phyloP scores from a whole-genome alignment of 208 protist genomes.

The Leishmania tropica region DNA sequence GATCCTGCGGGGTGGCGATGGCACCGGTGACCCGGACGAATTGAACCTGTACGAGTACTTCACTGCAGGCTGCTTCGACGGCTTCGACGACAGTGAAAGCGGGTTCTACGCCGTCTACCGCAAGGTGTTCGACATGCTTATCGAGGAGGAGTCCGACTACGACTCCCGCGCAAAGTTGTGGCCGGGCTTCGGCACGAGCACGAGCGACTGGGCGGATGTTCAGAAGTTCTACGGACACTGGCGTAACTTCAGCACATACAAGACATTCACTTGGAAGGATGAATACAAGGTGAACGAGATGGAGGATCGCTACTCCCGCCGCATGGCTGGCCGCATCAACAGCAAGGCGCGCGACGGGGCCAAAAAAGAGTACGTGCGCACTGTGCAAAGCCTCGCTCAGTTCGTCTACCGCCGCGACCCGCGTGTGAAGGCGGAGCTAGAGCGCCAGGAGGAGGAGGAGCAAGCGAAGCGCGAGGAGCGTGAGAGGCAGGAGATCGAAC shows the following conservation, averaged over 20 bases:
- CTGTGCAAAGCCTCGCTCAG: conserved; percentile 68
- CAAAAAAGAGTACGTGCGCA: conserved; percentile 89
- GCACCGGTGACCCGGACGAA: conserved; percentile 56
- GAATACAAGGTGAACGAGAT: conserved; percentile 93
- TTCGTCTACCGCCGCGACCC: conserved; percentile 90
- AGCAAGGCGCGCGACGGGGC: conserved; percentile 75
- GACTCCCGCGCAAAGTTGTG: conserved; percentile 53
- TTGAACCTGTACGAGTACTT: conserved; percentile 89
- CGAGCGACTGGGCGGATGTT: conserved; percentile 53
- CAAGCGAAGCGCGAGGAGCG: conserved; percentile 55
- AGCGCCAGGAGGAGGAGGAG: conserved; percentile 65
- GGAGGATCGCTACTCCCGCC: conserved; percentile 85
- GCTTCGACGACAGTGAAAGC: conserved; percentile 70
- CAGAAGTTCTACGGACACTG: conserved; percentile 84
- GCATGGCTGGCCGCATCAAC: conserved; percentile 87
- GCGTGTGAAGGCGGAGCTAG: conserved; percentile 70
- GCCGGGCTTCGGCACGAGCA: conserved; percentile 80
- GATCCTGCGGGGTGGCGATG: conserved; percentile 74
- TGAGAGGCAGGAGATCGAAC: conserved; percentile 59
- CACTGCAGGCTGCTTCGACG: conserved; percentile 78
- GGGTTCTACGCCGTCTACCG: conserved; percentile 87
- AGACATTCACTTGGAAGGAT: conserved; percentile 90
- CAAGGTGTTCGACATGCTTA: conserved; percentile 71
- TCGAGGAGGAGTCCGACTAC: conserved; percentile 75
- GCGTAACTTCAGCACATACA: conserved; percentile 88